phyloP scores from a whole-genome alignment of 129 eudicot species.

The Flaveria ramosissima region DNA sequence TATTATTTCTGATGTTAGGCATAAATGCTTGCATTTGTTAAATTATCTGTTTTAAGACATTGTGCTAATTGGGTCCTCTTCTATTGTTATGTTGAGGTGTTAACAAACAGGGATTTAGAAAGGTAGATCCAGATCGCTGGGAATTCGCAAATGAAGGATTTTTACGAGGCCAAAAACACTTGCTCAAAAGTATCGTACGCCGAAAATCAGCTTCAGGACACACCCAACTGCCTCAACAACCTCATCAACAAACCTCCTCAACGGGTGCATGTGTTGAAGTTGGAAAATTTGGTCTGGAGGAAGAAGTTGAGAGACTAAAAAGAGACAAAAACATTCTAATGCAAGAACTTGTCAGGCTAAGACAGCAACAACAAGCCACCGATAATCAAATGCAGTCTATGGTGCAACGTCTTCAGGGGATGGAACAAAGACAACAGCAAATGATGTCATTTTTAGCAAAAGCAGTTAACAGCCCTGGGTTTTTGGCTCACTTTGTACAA shows the following conservation, averaged over 20 bases:
- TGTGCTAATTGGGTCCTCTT: slow-evolving; percentile 17
- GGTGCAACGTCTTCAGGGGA: slow-evolving; percentile 87
- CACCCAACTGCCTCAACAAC: slow-evolving; percentile 52
- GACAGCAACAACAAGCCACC: slow-evolving; percentile 85
- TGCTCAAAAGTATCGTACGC: slow-evolving; percentile 62
- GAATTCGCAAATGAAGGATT: slow-evolving; percentile 93
- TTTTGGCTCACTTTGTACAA: slow-evolving; percentile 75
- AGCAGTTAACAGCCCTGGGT: slow-evolving; percentile 82
- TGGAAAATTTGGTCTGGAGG: slow-evolving; percentile 87
- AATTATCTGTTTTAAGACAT: neutral
- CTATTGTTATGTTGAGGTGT: slow-evolving; percentile 8
- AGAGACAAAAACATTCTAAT: slow-evolving; percentile 79
- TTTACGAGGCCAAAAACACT: slow-evolving; percentile 76
- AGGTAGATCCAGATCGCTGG: slow-evolving; percentile 94
- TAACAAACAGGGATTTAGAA: slow-evolving; percentile 69
- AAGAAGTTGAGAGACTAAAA: slow-evolving; percentile 86
- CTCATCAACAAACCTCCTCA: slow-evolving; percentile 55
- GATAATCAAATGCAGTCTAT: slow-evolving; percentile 74
- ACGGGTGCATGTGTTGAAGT: slow-evolving; percentile 82
- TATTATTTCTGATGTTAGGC: no score
- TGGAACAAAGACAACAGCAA: slow-evolving; percentile 93
- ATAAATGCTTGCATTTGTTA: neutral
- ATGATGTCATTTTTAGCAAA: slow-evolving; percentile 94
- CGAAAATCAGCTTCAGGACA: slow-evolving; percentile 71
- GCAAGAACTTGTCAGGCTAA: slow-evolving; percentile 80